A percentile compares a stretch with the other conserved stretches of the same genome.
These are phyloP conservation scores for Salix exigua DNA, from an alignment of 345 rosid genomes.

Conservation along the genomic window DNA sequence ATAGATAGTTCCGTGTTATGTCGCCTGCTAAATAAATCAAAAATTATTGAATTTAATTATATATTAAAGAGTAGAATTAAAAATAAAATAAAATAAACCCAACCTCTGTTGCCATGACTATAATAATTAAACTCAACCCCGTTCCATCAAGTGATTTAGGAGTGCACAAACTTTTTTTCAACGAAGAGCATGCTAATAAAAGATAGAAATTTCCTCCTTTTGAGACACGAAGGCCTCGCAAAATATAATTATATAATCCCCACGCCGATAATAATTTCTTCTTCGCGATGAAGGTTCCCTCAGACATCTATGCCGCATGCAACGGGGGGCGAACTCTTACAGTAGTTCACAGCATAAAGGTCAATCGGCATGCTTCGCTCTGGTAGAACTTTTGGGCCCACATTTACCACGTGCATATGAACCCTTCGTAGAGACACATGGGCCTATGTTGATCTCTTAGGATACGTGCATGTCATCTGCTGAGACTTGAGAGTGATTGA, in stretches of 20 bases:
- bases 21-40: too few species aligned
- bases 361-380: not conserved
- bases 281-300: not conserved
- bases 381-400: constrained; percentile 22
- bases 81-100: too few species aligned
- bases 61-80: too few species aligned
- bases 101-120: too few species aligned
- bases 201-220: not conserved
- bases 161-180: too few species aligned
- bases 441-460: constrained; percentile 34
- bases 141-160: too few species aligned
- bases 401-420: constrained; percentile 32
- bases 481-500: not conserved
- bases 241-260: not conserved
- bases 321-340: not conserved
- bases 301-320: not conserved
- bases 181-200: not conserved
- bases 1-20: too few species aligned
- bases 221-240: not conserved
- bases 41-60: too few species aligned
- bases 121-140: too few species aligned
- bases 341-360: not conserved
- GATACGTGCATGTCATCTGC: constrained; percentile 18
- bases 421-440: constrained; percentile 22
- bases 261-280: not conserved